Conservation (phyloP, 2,329 filamentous ascomycete species). For the Xylariaceae sp. region DNA sequence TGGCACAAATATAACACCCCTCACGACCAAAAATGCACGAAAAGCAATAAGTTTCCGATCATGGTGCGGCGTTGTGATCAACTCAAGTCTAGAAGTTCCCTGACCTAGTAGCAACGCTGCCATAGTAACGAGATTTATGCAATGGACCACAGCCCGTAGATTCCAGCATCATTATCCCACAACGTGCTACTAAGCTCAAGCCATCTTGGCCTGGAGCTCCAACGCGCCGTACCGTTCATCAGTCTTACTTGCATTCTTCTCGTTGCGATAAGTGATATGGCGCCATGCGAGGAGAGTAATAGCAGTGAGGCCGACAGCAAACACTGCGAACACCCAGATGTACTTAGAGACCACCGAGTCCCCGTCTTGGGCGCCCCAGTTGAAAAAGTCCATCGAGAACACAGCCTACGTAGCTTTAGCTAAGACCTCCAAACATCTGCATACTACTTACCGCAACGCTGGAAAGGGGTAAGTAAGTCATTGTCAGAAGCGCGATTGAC, state of each 20-base stretch:
- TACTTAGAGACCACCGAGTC: conserved; percentile 29
- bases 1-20: no score
- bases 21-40: no score
- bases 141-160: no score
- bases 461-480: conserved; percentile 35
- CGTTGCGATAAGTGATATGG: conserved; percentile 9
- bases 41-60: no score
- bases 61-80: no score
- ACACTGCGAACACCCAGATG: conserved; percentile 30
- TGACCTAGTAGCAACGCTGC: no score
- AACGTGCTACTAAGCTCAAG: neutral
- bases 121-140: no score
- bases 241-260: neutral
- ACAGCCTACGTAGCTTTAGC: conserved; percentile 21
- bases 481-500: conserved; percentile 35
- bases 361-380: conserved; percentile 27
- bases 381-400: conserved; percentile 35
- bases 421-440: neutral
- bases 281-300: conserved; percentile 25
- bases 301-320: conserved; percentile 26
- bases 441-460: conserved; percentile 31
- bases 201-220: conserved; percentile 5
- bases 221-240: neutral
- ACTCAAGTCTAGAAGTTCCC: no score
- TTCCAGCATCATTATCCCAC: conserved; percentile 6